Evolutionary conservation across 2,329 filamentous ascomycete genomes (phyloP).

Genomic region (Aspergillus niger): DNA sequence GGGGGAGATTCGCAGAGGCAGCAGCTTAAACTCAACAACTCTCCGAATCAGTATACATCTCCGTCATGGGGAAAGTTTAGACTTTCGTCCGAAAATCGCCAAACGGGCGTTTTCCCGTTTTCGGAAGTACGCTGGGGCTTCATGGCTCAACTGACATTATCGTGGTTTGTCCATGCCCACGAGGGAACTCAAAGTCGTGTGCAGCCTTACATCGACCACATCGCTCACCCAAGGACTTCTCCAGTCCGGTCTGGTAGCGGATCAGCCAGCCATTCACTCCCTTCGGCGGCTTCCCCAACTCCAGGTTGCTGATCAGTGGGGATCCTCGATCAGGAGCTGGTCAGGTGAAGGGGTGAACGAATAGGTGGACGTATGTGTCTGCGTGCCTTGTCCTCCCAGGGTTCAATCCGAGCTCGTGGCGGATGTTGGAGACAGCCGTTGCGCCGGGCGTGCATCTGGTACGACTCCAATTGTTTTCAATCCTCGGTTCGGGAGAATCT

Average conservation of each 20-base stretch:
- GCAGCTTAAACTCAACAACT: conserved; percentile 1
- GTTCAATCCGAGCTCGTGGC: conserved; percentile 1
- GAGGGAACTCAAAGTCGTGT: neutral
- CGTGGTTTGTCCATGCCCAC: neutral
- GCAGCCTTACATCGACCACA: neutral
- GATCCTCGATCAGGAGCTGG: neutral
- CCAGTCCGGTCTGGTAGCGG: neutral
- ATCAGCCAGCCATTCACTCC: neutral
- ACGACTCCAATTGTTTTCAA: conserved; percentile 13
- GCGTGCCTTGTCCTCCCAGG: neutral
- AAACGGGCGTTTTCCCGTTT: conserved; percentile 9
- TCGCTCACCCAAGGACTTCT: neutral
- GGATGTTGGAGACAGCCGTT: conserved; percentile 14
- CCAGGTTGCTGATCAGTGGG: conserved; percentile 10
- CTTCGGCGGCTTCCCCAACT: neutral
- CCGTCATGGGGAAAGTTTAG: neutral
- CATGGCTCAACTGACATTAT: neutral
- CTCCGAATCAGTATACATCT: neutral
- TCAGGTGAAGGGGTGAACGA: conserved; percentile 3
- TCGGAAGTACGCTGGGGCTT: conserved; percentile 6
- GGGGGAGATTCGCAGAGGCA: neutral
- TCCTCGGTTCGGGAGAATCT: conserved; percentile 11
- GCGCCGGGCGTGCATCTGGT: conserved; percentile 3
- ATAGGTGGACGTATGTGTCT: neutral
- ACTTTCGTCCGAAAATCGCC: conserved; percentile 5